phyloP scores from a whole-genome alignment of 768 basidiomycete genomes.

The Scleroderma bovista region DNA sequence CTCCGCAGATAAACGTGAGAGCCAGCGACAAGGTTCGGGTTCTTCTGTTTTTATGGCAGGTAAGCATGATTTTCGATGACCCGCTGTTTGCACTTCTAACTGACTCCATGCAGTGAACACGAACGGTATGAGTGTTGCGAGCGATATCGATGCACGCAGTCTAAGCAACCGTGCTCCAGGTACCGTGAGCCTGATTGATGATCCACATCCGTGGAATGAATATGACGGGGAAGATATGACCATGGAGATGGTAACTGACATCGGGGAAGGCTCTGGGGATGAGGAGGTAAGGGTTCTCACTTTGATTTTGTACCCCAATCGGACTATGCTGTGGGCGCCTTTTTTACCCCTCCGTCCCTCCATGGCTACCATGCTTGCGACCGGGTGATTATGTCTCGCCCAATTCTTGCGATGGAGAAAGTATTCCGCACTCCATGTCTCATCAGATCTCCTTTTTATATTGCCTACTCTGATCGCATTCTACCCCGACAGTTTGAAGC shows the following conservation, averaged over 20 bases:
- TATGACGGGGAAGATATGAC: conserved; percentile 57
- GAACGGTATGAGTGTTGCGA: conserved; percentile 15
- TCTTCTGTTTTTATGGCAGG: conserved; percentile 13
- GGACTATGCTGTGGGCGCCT: too few species aligned
- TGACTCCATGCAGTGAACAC: conserved; percentile 5
- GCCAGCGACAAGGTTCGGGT: conserved; percentile 15
- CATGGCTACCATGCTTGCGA: too few species aligned
- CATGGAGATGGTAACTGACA: conserved; percentile 63
- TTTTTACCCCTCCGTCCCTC: too few species aligned
- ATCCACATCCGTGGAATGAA: conserved; percentile 23
- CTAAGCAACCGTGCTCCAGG: conserved; percentile 19
- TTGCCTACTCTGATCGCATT: conserved; percentile 5
- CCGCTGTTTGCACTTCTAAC: conserved; percentile 14
- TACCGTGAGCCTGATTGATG: conserved; percentile 14
- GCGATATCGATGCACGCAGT: conserved; percentile 14
- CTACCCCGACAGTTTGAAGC: conserved; percentile 35
- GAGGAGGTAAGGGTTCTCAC: conserved; percentile 50
- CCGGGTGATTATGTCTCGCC: too few species aligned
- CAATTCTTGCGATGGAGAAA: too few species aligned
- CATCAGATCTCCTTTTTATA: too few species aligned
- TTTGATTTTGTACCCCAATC: neutral
- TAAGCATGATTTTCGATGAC: conserved; percentile 11
- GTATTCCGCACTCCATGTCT: too few species aligned
- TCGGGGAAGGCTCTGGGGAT: conserved; percentile 56
- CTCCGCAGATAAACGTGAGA: conserved; percentile 11